Conservation (phyloP, 2,329 filamentous ascomycete species). For the Aureobasidium namibiae region DNA sequence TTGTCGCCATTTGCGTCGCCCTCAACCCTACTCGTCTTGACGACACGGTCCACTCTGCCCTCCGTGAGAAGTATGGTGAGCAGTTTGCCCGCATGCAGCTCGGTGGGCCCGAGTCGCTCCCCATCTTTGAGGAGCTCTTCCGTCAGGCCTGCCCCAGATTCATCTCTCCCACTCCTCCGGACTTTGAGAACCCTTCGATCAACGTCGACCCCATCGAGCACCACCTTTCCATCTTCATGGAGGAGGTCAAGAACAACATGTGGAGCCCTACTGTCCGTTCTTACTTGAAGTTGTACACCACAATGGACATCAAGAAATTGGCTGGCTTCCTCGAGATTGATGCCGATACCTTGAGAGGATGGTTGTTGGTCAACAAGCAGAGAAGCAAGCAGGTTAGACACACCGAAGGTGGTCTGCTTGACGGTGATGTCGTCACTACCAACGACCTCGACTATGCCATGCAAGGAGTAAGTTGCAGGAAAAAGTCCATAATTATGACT, state of each 20-base stretch:
- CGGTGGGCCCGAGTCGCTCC: conserved; percentile 88
- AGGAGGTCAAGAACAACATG: conserved; percentile 99
- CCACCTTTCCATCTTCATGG: conserved; percentile 97
- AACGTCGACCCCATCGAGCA: conserved; percentile 98
- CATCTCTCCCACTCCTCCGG: conserved; percentile 92
- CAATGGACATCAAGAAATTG: conserved; percentile 98
- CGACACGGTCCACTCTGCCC: conserved; percentile 96
- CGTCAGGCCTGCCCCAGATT: conserved; percentile 97
- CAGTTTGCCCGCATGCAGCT: conserved; percentile 95
- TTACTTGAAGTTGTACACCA: conserved; percentile 97
- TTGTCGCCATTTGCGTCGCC: conserved; percentile 97
- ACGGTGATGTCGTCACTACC: conserved; percentile 86
- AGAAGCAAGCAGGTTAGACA: conserved; percentile 93
- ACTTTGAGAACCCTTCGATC: conserved; percentile 93
- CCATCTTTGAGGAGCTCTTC: conserved; percentile 98
- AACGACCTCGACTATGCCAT: conserved; percentile 96
- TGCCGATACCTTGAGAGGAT: conserved; percentile 88
- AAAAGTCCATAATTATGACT: no score
- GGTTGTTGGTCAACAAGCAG: conserved; percentile 97
- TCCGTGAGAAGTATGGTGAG: conserved; percentile 98
- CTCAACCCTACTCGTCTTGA: conserved; percentile 96
- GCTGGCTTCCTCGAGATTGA: conserved; percentile 95
- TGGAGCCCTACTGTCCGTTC: conserved; percentile 96
- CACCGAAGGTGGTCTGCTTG: conserved; percentile 80
- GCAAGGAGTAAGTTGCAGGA: conserved; percentile 62